Evolutionary conservation across 2,329 filamentous ascomycete genomes (phyloP).

Genomic region (Pseudogymnoascus sp.): DNA sequence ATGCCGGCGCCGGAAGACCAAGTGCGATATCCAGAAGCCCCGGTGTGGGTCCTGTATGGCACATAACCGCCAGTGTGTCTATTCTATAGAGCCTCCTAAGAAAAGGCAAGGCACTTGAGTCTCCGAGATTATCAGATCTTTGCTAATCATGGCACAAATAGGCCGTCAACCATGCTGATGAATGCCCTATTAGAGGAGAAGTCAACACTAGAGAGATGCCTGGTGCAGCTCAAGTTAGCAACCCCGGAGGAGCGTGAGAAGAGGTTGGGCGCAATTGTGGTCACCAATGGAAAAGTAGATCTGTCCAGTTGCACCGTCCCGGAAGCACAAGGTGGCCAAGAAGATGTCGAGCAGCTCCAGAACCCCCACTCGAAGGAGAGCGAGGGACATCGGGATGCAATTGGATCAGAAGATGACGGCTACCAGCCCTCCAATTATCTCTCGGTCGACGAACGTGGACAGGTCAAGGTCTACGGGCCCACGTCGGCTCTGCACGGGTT

Average conservation of each 20-base stretch:
- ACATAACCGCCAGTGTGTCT: not conserved
- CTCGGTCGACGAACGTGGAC: conserved; percentile 12
- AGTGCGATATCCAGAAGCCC: not conserved
- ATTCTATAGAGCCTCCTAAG: not conserved
- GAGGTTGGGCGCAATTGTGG: not conserved
- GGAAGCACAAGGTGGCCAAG: not conserved
- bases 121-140: not conserved
- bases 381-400: not conserved
- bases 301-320: not conserved
- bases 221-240: conserved; percentile 5
- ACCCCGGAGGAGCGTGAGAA: not conserved
- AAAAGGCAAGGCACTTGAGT: not conserved
- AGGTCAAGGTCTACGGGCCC: conserved; percentile 13
- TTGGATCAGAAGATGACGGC: conserved; percentile 6
- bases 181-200: conserved; percentile 3
- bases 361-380: not conserved
- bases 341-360: not conserved
- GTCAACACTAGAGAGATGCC: not conserved
- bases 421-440: conserved; percentile 10
- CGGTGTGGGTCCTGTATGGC: not conserved
- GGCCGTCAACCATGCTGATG: conserved; percentile 5
- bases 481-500: conserved; percentile 10
- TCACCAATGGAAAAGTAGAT: not conserved
- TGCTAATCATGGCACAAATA: not conserved
- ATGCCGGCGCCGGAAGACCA: not conserved